Evolutionary conservation across 1,284 basidiomycete species (phyloP).

Genomic region (Pseudozyma flocculosa): DNA sequence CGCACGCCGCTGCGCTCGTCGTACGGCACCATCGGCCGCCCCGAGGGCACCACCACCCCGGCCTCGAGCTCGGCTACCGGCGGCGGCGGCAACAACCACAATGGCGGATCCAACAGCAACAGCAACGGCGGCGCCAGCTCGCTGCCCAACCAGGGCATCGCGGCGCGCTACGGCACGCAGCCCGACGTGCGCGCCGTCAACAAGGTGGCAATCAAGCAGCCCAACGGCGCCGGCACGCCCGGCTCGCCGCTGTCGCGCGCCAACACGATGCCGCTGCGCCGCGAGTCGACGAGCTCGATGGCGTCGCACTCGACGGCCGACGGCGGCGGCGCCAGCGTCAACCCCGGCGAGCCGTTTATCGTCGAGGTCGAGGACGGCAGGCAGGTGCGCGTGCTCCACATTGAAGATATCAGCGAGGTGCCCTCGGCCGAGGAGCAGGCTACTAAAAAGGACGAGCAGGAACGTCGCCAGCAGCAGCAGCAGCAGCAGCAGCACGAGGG

Average conservation of each 20-base stretch:
- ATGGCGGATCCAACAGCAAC: conserved; percentile 16
- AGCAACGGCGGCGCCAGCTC: not conserved
- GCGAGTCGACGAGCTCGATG: conserved; percentile 17
- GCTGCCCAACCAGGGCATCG: not conserved
- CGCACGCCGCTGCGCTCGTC: conserved; percentile 43
- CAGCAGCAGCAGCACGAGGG: too few relatives aligned
- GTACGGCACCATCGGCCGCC: conserved; percentile 38
- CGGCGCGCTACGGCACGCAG: not conserved
- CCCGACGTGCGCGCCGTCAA: conserved; percentile 25
- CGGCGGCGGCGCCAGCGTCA: conserved; percentile 14
- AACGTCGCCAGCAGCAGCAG: too few relatives aligned
- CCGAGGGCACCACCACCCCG: too few relatives aligned
- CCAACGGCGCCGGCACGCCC: conserved; percentile 11
- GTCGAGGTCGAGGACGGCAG: conserved; percentile 41
- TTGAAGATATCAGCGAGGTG: conserved; percentile 34
- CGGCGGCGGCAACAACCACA: conserved; percentile 6
- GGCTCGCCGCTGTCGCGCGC: conserved; percentile 12
- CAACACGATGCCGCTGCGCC: conserved; percentile 11
- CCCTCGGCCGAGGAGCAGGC: conserved; percentile 23
- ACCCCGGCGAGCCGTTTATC: conserved; percentile 39
- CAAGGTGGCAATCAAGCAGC: conserved; percentile 48
- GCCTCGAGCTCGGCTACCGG: conserved; percentile 10
- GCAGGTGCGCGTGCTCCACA: conserved; percentile 20
- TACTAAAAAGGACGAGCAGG: conserved; percentile 8
- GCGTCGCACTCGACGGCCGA: conserved; percentile 15